phyloP scores from a whole-genome alignment of 805 yeast species.

The Maudiozyma saulgeensis region DNA sequence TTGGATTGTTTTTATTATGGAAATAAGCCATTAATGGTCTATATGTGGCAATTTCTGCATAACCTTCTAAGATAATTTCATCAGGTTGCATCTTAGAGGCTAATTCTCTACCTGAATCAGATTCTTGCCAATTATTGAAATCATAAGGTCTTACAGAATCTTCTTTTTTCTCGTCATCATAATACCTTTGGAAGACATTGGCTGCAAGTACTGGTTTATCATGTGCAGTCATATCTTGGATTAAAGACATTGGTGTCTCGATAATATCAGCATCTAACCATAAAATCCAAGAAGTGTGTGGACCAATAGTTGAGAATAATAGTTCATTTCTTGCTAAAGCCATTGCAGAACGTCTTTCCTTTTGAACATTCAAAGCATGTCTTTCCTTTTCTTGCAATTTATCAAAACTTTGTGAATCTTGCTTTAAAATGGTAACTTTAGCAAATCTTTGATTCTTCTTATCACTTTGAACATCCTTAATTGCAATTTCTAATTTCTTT shows the following conservation, averaged over 20 bases:
- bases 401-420: conserved; percentile 70
- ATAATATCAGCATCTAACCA: conserved; percentile 95
- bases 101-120: conserved; percentile 66
- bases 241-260: conserved; percentile 73
- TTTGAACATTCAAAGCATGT: conserved; percentile 80
- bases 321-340: conserved; percentile 90
- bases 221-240: conserved; percentile 81
- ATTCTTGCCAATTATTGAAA: conserved; percentile 90
- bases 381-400: conserved; percentile 79
- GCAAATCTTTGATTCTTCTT: conserved; percentile 59
- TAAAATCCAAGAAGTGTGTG: conserved; percentile 86
- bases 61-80: conserved; percentile 92
- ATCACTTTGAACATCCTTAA: conserved; percentile 60
- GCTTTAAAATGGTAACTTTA: conserved; percentile 81
- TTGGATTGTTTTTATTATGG: conserved; percentile 57
- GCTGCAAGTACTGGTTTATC: conserved; percentile 85
- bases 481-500: conserved; percentile 59
- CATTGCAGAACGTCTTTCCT: conserved; percentile 82
- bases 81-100: conserved; percentile 72
- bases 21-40: conserved; percentile 90
- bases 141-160: conserved; percentile 77
- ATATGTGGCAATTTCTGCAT: conserved; percentile 85
- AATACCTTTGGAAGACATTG: conserved; percentile 81
- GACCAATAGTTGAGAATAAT: conserved; percentile 78
- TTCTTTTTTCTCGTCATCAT: conserved; percentile 47